Percentiles rank a stretch among this genome's conserved stretches.
Evolutionary conservation across 2,329 filamentous ascomycete species (phyloP).

Genomic region (Penicillium sp.): DNA sequence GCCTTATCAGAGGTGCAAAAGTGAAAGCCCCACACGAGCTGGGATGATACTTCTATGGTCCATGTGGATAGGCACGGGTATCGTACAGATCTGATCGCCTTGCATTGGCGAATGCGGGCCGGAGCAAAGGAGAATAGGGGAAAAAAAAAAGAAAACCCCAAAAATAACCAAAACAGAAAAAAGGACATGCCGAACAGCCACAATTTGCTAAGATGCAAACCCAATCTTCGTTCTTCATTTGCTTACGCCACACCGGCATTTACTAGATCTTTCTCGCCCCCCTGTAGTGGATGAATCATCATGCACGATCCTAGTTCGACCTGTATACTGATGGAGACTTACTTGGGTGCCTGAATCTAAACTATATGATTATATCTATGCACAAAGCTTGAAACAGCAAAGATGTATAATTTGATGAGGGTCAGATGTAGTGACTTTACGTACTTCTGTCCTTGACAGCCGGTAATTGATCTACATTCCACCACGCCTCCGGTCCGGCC

Average conservation of each 20-base stretch:
- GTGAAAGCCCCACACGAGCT: neutral
- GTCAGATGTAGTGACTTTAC: conserved; percentile 3
- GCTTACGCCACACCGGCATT: conserved; percentile 7
- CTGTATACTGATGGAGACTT: neutral
- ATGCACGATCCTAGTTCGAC: conserved; percentile 2
- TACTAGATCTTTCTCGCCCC: neutral
- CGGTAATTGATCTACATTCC: conserved; percentile 14
- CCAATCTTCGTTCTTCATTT: conserved; percentile 3
- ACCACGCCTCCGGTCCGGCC: conserved; percentile 7
- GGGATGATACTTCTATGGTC: neutral
- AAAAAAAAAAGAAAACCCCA: neutral
- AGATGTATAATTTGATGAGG: neutral
- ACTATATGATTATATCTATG: neutral
- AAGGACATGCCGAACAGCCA: neutral
- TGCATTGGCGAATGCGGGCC: conserved; percentile 12
- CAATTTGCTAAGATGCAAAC: neutral
- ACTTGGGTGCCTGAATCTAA: neutral
- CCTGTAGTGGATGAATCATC: neutral
- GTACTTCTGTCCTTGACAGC: conserved; percentile 10
- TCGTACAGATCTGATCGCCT: conserved; percentile 16
- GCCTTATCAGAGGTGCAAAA: neutral
- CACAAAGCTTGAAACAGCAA: conserved; percentile 15
- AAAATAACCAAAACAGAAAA: neutral
- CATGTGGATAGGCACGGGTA: conserved; percentile 15
- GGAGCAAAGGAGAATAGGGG: conserved; percentile 3